Evolutionary conservation across 805 yeast genomes (phyloP), one percentile per base, ranked within the genome.

Genomic region (Zygoascus tannicola): DNA sequence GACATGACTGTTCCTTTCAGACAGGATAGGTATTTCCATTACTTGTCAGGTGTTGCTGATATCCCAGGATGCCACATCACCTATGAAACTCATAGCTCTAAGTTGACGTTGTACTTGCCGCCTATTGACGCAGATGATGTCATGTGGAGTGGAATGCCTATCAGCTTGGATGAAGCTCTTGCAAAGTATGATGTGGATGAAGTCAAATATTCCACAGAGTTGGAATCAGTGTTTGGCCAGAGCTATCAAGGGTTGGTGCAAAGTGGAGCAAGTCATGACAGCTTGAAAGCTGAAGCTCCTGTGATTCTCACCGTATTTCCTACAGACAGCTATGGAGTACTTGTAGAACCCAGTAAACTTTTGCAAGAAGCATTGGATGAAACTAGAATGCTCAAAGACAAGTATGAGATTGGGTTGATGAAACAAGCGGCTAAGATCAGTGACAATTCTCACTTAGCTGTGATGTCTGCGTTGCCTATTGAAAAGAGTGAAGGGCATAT

Each of bases 121-220:
- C 75, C 82, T 43, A 70, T 90, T 33, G 95, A 87, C 57, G 65
- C 73, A 35, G 97, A 92, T 36, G 96, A 85, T 58, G 82, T 90
- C 35, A 82, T 92, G 86, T 90, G 98, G 98, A 80, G 92, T 46
- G 98, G 98, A 0, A 57, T 81, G 63, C 98, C 98, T 4, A 50
- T 85, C 42, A 66, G 76, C 33, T 50, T 71, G 2, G 80, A 80
- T 38, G 79, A 81, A 16, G 96, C 96, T 0, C 43, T 62, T 40
- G 58, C 67, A 18, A 71, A 69, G 48, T 90, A 65, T 53, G 95
- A 90, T 56, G 88, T 86, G 23, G 97, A 92, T 60, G 81, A 76
- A 35, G 94, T 88, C 38, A 61, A 75, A 45, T 84, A 81, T 55
- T 73, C 70, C 8, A 55, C 62, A n/a, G 78, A 75, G 3, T 56